Conservation (phyloP, 495 filamentous ascomycete genomes). For the Recurvomyces mirabilis region DNA sequence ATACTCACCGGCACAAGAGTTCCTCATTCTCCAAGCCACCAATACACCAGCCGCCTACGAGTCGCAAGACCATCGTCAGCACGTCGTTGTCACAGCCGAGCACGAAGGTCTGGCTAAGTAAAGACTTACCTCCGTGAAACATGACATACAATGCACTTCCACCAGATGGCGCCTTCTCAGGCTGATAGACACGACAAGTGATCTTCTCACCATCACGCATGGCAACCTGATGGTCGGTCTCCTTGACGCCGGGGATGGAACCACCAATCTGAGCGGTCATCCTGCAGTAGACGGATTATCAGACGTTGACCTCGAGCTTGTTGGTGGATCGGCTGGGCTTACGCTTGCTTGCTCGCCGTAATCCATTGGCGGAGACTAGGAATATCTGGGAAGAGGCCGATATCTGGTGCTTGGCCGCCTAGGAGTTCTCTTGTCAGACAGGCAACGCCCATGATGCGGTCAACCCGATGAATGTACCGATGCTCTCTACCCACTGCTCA, state of each 20-base stretch:
- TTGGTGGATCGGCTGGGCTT: too few species aligned
- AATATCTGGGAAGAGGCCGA: conserved; percentile 17
- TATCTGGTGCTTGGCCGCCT: conserved; percentile 7
- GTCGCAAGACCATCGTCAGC: background rate
- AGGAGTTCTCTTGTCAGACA: background rate
- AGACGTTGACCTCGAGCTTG: too few species aligned
- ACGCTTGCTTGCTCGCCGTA: conserved; percentile 6
- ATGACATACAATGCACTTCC: conserved; percentile 21
- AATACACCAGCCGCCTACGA: conserved; percentile 7
- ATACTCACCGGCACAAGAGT: conserved; percentile 16
- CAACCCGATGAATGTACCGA: background rate
- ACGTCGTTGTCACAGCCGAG: too few species aligned
- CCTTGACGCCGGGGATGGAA: conserved; percentile 13
- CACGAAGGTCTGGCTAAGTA: too few species aligned
- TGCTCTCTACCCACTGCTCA: conserved; percentile 1
- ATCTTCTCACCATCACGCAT: conserved; percentile 22
- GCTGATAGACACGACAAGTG: conserved; percentile 14
- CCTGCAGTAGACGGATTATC: too few species aligned
- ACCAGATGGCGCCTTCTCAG: conserved; percentile 10
- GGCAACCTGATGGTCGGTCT: conserved; percentile 19
- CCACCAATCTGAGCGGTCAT: conserved; percentile 12
- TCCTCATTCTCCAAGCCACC: conserved; percentile 23
- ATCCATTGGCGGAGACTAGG: conserved; percentile 11
- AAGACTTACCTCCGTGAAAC: conserved; percentile 21
- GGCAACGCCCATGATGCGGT: background rate